These are phyloP conservation scores for Pythium vanterpoolii DNA, from an alignment of 352 stramenopile species.

Conservation along the genomic window DNA sequence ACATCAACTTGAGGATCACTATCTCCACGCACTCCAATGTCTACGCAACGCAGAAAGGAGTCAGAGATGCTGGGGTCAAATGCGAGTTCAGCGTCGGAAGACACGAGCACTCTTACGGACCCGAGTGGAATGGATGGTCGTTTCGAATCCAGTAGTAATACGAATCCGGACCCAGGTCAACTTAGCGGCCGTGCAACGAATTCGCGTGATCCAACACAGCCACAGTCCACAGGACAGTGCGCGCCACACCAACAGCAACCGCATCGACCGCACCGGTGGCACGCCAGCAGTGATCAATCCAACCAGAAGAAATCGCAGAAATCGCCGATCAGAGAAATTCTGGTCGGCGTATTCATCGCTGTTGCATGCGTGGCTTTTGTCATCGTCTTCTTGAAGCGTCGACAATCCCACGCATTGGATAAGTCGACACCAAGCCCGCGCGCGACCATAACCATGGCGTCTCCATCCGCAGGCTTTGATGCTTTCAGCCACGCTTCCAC, in stretches of 20 bases:
- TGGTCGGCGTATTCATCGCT: not conserved
- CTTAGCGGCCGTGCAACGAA: no score
- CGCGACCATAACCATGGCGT: not conserved
- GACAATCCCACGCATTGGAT: not conserved
- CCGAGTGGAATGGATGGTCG: not conserved
- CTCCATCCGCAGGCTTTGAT: not conserved
- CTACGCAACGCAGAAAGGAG: not conserved
- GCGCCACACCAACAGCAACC: not conserved
- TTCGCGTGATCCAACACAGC: not conserved
- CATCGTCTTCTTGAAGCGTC: not conserved
- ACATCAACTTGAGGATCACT: no score
- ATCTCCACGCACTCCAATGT: not conserved
- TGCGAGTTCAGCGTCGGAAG: not conserved
- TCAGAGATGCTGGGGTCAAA: not conserved
- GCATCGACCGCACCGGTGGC: not conserved
- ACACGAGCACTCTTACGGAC: not conserved
- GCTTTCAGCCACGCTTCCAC: not conserved
- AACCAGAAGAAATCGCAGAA: not conserved
- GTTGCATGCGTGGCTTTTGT: not conserved
- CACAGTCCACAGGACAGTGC: not conserved
- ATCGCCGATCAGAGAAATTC: not conserved
- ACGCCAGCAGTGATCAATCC: not conserved
- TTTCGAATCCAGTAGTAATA: not conserved
- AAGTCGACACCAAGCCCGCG: not conserved
- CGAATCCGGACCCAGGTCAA: no score